Conservation (phyloP, 345 rosid genomes). For the Turnera subulata region DNA sequence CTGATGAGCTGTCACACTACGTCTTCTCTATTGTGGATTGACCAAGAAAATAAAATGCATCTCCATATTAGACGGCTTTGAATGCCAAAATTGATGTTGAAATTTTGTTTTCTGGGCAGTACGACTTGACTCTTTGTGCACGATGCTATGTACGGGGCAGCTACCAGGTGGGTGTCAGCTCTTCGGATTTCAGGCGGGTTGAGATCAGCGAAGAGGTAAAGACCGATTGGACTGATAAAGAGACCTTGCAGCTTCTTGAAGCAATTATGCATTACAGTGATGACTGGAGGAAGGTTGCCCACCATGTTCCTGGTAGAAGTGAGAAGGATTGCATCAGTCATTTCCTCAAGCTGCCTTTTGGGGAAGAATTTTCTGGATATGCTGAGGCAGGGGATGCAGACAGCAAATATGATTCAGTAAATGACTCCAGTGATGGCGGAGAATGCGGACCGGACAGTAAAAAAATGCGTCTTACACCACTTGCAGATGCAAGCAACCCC, state of each 20-base stretch:
- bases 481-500: slow-evolving; percentile 98
- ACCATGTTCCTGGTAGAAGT: slow-evolving; percentile 71
- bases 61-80: too few species aligned
- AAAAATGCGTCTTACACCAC: slow-evolving; percentile 63
- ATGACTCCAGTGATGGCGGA: slow-evolving; percentile 19
- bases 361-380: slow-evolving; percentile 52
- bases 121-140: slow-evolving; percentile 83
- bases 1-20: too few species aligned
- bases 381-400: slow-evolving; percentile 41
- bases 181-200: slow-evolving; percentile 77
- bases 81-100: too few species aligned
- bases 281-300: slow-evolving; percentile 92
- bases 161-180: slow-evolving; percentile 68
- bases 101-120: slow-evolving; percentile 37
- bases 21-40: too few species aligned
- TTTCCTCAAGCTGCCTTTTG: slow-evolving; percentile 83
- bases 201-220: slow-evolving; percentile 69
- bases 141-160: slow-evolving; percentile 93
- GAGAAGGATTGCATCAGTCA: slow-evolving; percentile 81
- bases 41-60: too few species aligned
- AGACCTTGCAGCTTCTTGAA: slow-evolving; percentile 71
- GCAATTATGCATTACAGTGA: slow-evolving; percentile 73
- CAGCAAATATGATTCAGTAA: slow-evolving; percentile 29
- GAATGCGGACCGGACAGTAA: slow-evolving; percentile 48
- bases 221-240: slow-evolving; percentile 80